Conservation (phyloP, 352 stramenopile species). For the Aphanomyces euteiches region DNA sequence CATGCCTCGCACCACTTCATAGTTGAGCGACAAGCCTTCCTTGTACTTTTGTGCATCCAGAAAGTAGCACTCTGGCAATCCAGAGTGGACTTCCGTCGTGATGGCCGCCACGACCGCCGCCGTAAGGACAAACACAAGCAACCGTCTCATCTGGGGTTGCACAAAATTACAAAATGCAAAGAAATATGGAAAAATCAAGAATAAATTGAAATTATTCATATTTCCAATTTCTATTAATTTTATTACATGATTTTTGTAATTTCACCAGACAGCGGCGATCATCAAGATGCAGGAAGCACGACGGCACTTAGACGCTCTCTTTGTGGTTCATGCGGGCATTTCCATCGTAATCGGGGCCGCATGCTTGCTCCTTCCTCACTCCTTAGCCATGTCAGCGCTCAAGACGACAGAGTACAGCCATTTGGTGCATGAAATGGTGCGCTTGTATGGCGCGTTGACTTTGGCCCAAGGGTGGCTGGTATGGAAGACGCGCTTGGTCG, state of each 20-base stretch:
- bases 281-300: constrained; percentile 48
- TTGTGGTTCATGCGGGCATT: constrained; percentile 68
- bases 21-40: constrained; percentile 84
- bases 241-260: not conserved
- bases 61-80: constrained; percentile 58
- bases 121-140: too few relatives aligned
- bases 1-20: constrained; percentile 69
- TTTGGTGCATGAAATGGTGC: constrained; percentile 80
- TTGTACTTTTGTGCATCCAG: constrained; percentile 68
- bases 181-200: too few relatives aligned
- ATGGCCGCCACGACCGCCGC: not conserved
- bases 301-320: constrained; percentile 76
- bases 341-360: constrained; percentile 58
- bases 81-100: constrained; percentile 19
- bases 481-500: constrained; percentile 81
- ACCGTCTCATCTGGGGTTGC: too few relatives aligned
- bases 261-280: not conserved
- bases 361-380: constrained; percentile 78
- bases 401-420: constrained; percentile 74
- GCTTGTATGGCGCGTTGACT: constrained; percentile 79
- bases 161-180: too few relatives aligned
- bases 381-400: constrained; percentile 71
- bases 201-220: constrained; percentile 4
- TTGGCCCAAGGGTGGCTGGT: constrained; percentile 83
- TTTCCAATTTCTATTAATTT: not conserved